phyloP scores from a whole-genome alignment of 768 basidiomycete genomes.

The Pisolithus tinctorius region DNA sequence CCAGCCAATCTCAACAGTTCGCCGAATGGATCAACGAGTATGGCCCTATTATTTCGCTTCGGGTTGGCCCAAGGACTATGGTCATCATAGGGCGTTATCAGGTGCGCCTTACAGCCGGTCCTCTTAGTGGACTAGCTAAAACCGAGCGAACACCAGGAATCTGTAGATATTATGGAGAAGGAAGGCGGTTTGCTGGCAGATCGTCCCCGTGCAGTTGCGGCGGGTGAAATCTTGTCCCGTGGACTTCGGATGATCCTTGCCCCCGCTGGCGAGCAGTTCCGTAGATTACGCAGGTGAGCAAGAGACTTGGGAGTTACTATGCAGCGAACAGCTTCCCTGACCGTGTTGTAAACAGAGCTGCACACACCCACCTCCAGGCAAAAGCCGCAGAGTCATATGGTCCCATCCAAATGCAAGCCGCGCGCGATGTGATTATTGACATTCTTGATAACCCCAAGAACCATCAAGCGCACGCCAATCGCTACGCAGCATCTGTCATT shows the following conservation, averaged over 20 bases:
- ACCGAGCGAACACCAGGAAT: constrained; percentile 32
- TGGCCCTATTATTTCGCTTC: constrained; percentile 53
- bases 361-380: constrained; percentile 54
- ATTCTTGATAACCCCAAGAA: constrained; percentile 26
- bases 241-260: constrained; percentile 54
- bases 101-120: constrained; percentile 9
- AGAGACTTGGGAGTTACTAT: background rate
- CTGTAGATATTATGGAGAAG: constrained; percentile 61
- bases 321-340: background rate
- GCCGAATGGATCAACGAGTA: constrained; percentile 56
- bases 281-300: constrained; percentile 50
- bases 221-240: constrained; percentile 52
- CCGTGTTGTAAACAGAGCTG: constrained; percentile 32
- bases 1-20: constrained; percentile 34
- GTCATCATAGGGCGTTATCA: constrained; percentile 33
- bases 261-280: constrained; percentile 51
- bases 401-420: constrained; percentile 37
- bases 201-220: constrained; percentile 48
- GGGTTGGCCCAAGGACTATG: constrained; percentile 36
- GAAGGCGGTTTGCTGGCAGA: constrained; percentile 54
- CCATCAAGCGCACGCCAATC: constrained; percentile 52
- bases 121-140: background rate
- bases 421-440: constrained; percentile 26
- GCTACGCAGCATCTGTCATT: constrained; percentile 31
- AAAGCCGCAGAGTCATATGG: constrained; percentile 44